Percentiles rank a stretch among this genome's conserved stretches.
Conservation (phyloP, 345 rosid species). For the Ceriops zippeliana region DNA sequence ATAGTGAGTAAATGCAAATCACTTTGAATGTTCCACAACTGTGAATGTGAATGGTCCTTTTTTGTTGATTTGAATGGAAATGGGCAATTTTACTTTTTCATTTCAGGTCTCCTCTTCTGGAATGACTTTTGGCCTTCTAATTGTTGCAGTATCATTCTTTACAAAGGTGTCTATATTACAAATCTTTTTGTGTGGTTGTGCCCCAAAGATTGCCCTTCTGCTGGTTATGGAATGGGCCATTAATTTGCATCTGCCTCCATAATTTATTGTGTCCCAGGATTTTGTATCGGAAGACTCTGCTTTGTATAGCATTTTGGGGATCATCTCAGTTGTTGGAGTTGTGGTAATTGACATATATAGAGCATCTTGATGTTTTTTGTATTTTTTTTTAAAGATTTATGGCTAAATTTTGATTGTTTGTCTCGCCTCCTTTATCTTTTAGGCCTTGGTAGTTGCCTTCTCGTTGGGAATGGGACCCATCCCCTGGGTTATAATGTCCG, state of each 20-base stretch:
- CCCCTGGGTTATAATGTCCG: slow-evolving; percentile 99
- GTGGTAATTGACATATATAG: slow-evolving; percentile 47
- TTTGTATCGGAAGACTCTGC: slow-evolving; percentile 48
- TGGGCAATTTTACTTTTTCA: background rate
- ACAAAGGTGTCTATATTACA: slow-evolving; percentile 37
- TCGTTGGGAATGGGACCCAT: slow-evolving; percentile 93
- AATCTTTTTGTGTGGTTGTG: background rate
- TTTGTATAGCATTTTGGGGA: slow-evolving; percentile 53
- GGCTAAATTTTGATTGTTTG: slow-evolving; percentile 3
- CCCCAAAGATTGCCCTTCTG: background rate
- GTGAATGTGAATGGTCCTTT: too few relatives aligned
- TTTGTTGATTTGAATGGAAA: background rate
- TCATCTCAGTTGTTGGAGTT: slow-evolving; percentile 79
- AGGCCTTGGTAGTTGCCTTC: slow-evolving; percentile 73
- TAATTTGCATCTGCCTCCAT: slow-evolving; percentile 1
- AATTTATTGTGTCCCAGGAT: slow-evolving; percentile 41
- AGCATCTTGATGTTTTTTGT: background rate
- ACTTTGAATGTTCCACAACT: background rate
- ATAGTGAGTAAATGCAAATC: slow-evolving; percentile 51
- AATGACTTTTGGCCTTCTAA: slow-evolving; percentile 75
- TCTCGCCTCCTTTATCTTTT: slow-evolving; percentile 23
- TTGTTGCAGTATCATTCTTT: slow-evolving; percentile 74
- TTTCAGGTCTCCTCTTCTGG: slow-evolving; percentile 69
- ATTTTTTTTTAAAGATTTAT: slow-evolving; percentile 6
- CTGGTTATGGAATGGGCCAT: background rate